Base-by-base conservation (phyloP, 306 rosid genomes). In the Amphicarpaea edgeworthii region DNA sequence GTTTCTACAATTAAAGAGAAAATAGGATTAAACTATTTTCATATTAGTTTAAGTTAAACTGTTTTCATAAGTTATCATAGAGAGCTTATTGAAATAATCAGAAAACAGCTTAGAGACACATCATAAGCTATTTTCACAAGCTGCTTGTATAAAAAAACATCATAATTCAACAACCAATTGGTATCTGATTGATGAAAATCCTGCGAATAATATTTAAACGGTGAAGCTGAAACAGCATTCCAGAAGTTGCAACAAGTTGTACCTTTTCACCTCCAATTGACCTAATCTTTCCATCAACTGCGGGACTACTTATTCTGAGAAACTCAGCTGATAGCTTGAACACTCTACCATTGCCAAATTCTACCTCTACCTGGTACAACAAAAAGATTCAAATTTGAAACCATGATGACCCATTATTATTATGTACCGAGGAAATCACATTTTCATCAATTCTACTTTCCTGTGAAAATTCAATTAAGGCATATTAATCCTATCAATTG, bases 261-360 rank as follows among this genome's bases (percentile, higher is more conserved):
- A 93, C 98, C 98, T 93, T 93, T 80, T 91, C 92, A 43, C 96
- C 96, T 14, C 90, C 90, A 54, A 93, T 85, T 67, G 97, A 85
- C 84, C 91, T 88, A 49, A 91, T 11, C 83, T 90, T 93, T 68
- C 88, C 90, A 83, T 93, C 96, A 85, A 79, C 97, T 54, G 98
- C 97, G 14, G 96, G 98, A 74, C 98, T 93, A 53, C 80, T 73
- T 40, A 91, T 75, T 88, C 98, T 88, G 49, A 93, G 86, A 82
- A 91, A 91, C 42, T 93, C 98, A 73, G 98, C 93, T 19, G 98
- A 86, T 70, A 93, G 73, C 50, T 79, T 89, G 83, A 91, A 93
- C 21, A 55, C 75, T 55, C 68, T 82, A 19, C 97, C 93, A 84
- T 88, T 70, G 15, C 79, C 68, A 78, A 88, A 93, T 84, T 74